Conservation (phyloP, 495 filamentous ascomycete genomes). For the Aspergillus diversus region DNA sequence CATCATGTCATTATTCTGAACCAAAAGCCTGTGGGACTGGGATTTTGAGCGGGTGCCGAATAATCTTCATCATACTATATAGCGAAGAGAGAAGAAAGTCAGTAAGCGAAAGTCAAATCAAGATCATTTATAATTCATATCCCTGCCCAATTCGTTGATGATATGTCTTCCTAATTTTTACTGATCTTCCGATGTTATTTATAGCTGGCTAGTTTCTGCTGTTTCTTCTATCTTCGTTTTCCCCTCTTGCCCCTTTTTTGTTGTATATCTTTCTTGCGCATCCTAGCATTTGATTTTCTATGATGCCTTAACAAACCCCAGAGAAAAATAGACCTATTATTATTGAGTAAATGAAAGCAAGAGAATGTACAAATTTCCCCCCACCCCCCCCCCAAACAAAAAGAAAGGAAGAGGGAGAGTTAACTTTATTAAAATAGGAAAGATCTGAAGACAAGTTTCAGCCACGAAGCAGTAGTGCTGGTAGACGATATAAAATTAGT, state of each 20-base stretch:
- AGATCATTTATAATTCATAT: neutral
- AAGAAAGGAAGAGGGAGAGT: neutral
- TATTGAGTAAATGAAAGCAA: neutral
- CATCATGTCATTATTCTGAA: slow-evolving; percentile 83
- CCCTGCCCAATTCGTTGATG: neutral
- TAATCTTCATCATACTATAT: slow-evolving; percentile 5
- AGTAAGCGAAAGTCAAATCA: slow-evolving; percentile 2
- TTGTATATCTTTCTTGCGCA: slow-evolving; percentile 15
- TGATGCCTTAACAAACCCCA: slow-evolving; percentile 13
- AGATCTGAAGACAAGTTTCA: too few species aligned
- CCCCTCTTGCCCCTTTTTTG: slow-evolving; percentile 1
- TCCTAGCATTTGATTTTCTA: slow-evolving; percentile 8
- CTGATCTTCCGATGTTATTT: slow-evolving; percentile 8
- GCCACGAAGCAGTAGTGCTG: too few species aligned
- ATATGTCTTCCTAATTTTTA: slow-evolving; percentile 17
- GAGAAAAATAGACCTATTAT: slow-evolving; percentile 15
- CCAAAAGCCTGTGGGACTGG: neutral
- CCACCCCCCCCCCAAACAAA: neutral
- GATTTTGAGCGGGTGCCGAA: slow-evolving; percentile 1
- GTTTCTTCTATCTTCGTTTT: slow-evolving; percentile 6
- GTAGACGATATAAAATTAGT: too few species aligned
- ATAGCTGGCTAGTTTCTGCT: neutral
- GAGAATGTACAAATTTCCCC: neutral
- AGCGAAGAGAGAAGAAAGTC: slow-evolving; percentile 2
- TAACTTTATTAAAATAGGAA: too few species aligned